These are phyloP conservation scores for Rugosomyces carneus DNA, from an alignment of 1,284 basidiomycete species.

Conservation along the genomic window DNA sequence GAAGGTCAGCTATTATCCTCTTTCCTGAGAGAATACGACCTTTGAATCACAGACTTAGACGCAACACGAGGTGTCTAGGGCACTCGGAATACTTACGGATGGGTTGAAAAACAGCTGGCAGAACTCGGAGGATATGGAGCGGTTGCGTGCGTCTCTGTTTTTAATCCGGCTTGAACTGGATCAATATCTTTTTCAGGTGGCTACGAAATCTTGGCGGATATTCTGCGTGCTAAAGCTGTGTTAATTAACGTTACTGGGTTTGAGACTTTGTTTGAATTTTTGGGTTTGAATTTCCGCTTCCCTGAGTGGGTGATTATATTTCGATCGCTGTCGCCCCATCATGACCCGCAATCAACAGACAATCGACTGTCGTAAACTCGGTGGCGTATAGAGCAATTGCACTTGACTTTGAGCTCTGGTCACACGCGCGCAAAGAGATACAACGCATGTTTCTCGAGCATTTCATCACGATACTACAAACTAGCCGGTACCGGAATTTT, in stretches of 20 bases:
- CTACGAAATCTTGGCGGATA: slow-evolving; percentile 79
- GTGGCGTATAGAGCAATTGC: slow-evolving; percentile 81
- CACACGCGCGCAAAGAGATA: slow-evolving; percentile 60
- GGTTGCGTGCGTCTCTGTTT: slow-evolving; percentile 52
- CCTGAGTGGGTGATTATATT: slow-evolving; percentile 53
- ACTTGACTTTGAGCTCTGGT: slow-evolving; percentile 90
- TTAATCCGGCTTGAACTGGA: not conserved
- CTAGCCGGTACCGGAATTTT: slow-evolving; percentile 69
- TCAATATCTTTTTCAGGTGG: slow-evolving; percentile 46
- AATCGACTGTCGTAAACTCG: slow-evolving; percentile 77
- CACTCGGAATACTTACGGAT: slow-evolving; percentile 71
- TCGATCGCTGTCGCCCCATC: not conserved
- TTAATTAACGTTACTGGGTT: slow-evolving; percentile 74
- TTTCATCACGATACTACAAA: slow-evolving; percentile 66
- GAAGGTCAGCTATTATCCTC: slow-evolving; percentile 37
- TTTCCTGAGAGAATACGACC: not conserved
- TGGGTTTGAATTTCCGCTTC: slow-evolving; percentile 78
- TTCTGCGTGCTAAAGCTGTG: slow-evolving; percentile 68
- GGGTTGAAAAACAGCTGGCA: slow-evolving; percentile 83
- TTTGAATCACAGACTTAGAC: slow-evolving; percentile 36
- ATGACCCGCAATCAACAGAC: slow-evolving; percentile 34
- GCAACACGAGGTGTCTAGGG: slow-evolving; percentile 65
- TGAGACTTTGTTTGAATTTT: slow-evolving; percentile 75
- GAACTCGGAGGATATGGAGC: slow-evolving; percentile 89
- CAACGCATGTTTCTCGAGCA: slow-evolving; percentile 77